Conservation (phyloP, 2,329 filamentous ascomycete species). For the Penicillium sp. region DNA sequence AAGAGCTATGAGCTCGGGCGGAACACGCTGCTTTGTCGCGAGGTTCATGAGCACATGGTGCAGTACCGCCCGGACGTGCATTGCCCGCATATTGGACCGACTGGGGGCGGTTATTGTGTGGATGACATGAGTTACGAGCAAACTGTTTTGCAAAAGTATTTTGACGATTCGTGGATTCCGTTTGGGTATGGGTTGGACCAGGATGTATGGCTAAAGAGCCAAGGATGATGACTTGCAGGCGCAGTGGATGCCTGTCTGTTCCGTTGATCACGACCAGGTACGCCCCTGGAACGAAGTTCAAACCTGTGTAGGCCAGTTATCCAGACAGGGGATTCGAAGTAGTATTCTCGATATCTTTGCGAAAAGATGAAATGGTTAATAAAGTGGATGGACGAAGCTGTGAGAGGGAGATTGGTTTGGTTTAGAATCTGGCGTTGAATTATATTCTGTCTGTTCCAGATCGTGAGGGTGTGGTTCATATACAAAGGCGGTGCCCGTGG, state of each 20-base stretch:
- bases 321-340: too few relatives aligned
- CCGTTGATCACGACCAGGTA: background rate
- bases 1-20: slow-evolving; percentile 27
- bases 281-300: too few relatives aligned
- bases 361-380: too few relatives aligned
- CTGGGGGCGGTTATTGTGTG: slow-evolving; percentile 30
- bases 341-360: too few relatives aligned
- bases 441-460: too few relatives aligned
- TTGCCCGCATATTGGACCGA: slow-evolving; percentile 30
- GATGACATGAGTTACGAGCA: slow-evolving; percentile 28
- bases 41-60: slow-evolving; percentile 34
- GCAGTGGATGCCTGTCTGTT: background rate
- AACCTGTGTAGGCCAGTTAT: too few relatives aligned
- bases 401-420: too few relatives aligned
- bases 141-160: slow-evolving; percentile 29
- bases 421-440: too few relatives aligned
- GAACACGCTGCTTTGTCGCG: slow-evolving; percentile 30
- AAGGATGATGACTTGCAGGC: background rate
- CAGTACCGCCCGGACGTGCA: slow-evolving; percentile 28
- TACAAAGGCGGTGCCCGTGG: too few relatives aligned
- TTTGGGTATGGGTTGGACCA: slow-evolving; percentile 22
- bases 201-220: slow-evolving; percentile 18
- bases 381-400: too few relatives aligned
- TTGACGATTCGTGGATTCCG: slow-evolving; percentile 27
- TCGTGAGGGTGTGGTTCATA: too few relatives aligned